These are phyloP conservation scores for Cinnamomum micranthum DNA, from an alignment of 164 flowering plant species.

Conservation along the genomic window DNA sequence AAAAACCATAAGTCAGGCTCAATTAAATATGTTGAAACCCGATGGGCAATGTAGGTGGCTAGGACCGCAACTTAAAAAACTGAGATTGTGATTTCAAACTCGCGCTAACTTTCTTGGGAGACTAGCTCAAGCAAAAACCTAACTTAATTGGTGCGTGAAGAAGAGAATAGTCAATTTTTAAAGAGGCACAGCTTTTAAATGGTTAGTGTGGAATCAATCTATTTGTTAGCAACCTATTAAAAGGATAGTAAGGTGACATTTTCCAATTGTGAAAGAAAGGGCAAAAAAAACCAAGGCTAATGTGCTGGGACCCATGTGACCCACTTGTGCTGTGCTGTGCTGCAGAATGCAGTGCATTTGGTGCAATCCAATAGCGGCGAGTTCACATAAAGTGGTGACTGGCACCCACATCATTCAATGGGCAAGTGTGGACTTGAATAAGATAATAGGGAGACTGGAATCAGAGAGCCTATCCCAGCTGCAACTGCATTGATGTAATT, in stretches of 20 bases:
- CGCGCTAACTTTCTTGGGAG: too few relatives aligned
- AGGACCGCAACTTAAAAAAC: accelerated
- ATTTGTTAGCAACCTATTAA: too few relatives aligned
- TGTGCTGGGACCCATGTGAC: not conserved
- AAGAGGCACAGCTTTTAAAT: too few relatives aligned
- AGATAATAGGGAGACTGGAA: not conserved
- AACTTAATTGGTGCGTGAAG: too few relatives aligned
- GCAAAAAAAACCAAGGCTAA: not conserved
- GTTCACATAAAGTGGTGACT: not conserved
- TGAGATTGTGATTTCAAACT: too few relatives aligned
- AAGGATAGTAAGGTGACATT: not conserved
- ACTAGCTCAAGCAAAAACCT: too few relatives aligned
- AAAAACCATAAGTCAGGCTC: too few relatives aligned
- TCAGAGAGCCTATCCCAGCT: not conserved
- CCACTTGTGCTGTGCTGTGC: not conserved
- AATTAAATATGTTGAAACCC: too few relatives aligned
- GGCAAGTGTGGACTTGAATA: not conserved
- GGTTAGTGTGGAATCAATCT: too few relatives aligned
- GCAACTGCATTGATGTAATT: too few relatives aligned
- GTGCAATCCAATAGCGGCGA: not conserved
- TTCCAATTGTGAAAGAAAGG: not conserved
- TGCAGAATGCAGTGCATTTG: not conserved
- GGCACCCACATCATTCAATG: not conserved
- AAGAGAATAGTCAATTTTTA: too few relatives aligned
- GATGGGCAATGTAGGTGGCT: too few relatives aligned